phyloP scores from a whole-genome alignment of 495 filamentous ascomycete genomes.

The Thozetella sp. region DNA sequence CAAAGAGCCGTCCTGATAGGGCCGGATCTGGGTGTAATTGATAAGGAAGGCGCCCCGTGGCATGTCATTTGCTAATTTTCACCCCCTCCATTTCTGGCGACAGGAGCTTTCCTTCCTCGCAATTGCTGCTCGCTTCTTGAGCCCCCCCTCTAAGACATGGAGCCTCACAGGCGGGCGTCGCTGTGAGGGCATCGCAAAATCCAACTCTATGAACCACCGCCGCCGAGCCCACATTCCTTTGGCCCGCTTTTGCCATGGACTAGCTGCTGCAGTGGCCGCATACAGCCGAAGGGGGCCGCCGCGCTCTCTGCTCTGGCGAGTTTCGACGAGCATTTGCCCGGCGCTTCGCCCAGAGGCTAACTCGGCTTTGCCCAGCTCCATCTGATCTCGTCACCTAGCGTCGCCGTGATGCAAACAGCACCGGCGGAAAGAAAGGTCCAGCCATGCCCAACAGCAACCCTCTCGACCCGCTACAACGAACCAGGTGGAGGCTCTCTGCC shows the following conservation, averaged over 20 bases:
- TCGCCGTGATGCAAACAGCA: not conserved
- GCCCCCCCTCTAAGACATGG: too few relatives aligned
- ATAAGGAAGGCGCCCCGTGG: not conserved
- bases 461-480: too few relatives aligned
- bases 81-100: not conserved
- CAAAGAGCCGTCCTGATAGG: not conserved
- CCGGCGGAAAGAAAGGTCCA: not conserved
- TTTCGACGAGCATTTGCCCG: slow-evolving; percentile 2
- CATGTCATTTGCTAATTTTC: not conserved
- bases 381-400: not conserved
- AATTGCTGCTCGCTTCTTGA: too few relatives aligned
- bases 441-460: too few relatives aligned
- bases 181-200: too few relatives aligned
- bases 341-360: not conserved
- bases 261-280: not conserved
- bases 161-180: too few relatives aligned
- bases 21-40: not conserved
- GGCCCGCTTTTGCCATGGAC: not conserved
- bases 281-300: not conserved
- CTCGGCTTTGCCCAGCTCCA: not conserved
- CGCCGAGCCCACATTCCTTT: too few relatives aligned
- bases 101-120: not conserved
- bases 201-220: too few relatives aligned
- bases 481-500: too few relatives aligned
- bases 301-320: not conserved